Evolutionary conservation across 306 rosid species (phyloP).

Genomic region (Abrus precatorius): DNA sequence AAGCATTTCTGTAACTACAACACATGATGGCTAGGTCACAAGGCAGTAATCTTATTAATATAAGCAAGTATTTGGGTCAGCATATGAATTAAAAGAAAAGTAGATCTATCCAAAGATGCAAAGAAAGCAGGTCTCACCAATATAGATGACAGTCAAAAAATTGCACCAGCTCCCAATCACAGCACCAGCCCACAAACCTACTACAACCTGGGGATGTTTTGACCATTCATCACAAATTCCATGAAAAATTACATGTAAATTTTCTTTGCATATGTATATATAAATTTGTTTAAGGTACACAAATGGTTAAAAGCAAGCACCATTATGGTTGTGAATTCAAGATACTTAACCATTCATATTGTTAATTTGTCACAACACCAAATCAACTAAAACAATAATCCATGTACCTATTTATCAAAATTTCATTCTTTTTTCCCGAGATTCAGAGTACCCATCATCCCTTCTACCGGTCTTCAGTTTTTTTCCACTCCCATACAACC

Average conservation of each 20-base stretch:
- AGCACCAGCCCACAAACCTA: conserved; percentile 79
- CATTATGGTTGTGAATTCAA: conserved; percentile 15
- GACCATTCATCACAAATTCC: conserved; percentile 44
- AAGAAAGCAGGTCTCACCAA: conserved; percentile 68
- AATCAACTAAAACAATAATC: conserved; percentile 13
- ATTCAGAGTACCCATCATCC: conserved; percentile 3
- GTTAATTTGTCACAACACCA: neutral
- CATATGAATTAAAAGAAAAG: neutral
- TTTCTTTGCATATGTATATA: conserved; percentile 12
- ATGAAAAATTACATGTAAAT: conserved; percentile 14
- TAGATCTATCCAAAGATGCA: conserved; percentile 8
- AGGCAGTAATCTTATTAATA: conserved; percentile 21
- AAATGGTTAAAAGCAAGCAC: conserved; percentile 32
- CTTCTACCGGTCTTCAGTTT: neutral
- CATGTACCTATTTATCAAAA: conserved; percentile 4
- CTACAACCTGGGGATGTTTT: conserved; percentile 60
- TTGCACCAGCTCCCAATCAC: conserved; percentile 91
- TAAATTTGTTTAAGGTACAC: conserved; percentile 26
- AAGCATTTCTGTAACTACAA: neutral
- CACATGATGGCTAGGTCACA: neutral
- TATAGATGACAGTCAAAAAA: conserved; percentile 76
- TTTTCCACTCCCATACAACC: neutral
- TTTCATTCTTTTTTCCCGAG: neutral
- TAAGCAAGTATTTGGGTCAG: neutral
- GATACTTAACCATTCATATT: neutral